Conservation (phyloP, 768 basidiomycete species). For the Cubamyces lactineus region DNA sequence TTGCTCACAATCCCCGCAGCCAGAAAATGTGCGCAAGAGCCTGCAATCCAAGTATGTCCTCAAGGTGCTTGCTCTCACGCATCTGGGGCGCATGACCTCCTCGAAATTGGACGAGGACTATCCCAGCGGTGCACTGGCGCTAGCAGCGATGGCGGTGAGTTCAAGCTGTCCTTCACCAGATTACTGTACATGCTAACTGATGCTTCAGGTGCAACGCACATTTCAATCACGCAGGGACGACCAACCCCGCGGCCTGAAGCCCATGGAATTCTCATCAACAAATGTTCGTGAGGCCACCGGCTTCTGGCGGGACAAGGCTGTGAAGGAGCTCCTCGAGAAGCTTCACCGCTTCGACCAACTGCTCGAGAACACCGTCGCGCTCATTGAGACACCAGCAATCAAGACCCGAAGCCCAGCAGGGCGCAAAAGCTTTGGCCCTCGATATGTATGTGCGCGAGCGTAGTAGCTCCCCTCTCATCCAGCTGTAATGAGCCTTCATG, state of each 20-base stretch:
- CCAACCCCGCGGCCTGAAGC: neutral
- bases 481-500: neutral
- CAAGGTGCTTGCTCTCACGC: neutral
- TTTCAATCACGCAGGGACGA: neutral
- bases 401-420: neutral
- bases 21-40: neutral
- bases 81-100: neutral
- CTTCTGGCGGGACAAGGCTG: neutral
- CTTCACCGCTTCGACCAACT: neutral
- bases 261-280: neutral
- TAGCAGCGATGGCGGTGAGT: neutral
- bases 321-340: neutral
- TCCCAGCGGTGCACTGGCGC: neutral
- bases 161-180: neutral
- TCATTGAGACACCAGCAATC: neutral
- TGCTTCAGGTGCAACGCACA: neutral
- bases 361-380: neutral
- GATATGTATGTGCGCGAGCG: neutral
- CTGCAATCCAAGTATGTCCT: conserved; percentile 2
- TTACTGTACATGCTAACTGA: neutral
- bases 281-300: neutral
- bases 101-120: neutral
- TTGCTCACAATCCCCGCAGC: neutral
- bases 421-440: neutral
- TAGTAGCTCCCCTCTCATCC: neutral